Conservation (phyloP, 2,329 filamentous ascomycete species). For the Ophiocordyceps robertsii region DNA sequence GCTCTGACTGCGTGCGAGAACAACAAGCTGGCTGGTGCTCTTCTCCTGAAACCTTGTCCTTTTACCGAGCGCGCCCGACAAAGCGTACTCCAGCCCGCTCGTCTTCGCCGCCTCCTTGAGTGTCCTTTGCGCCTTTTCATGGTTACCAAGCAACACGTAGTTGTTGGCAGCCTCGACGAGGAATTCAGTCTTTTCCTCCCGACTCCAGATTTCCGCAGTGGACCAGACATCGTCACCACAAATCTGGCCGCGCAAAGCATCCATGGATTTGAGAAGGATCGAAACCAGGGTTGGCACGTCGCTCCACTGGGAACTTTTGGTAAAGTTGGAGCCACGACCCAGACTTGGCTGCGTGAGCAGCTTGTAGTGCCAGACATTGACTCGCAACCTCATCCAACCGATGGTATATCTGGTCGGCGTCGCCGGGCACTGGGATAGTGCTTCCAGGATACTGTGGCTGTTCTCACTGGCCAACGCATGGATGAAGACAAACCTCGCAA, state of each 20-base stretch:
- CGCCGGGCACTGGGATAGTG: constrained; percentile 9
- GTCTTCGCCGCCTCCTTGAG: constrained; percentile 52
- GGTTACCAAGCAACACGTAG: constrained; percentile 71
- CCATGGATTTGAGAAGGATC: constrained; percentile 28
- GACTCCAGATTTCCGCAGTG: constrained; percentile 21
- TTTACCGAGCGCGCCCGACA: constrained; percentile 81
- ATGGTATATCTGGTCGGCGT: constrained; percentile 34
- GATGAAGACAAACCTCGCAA: constrained; percentile 45
- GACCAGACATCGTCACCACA: constrained; percentile 24
- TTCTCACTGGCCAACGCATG: constrained; percentile 8
- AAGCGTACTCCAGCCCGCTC: constrained; percentile 63
- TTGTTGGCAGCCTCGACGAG: constrained; percentile 72
- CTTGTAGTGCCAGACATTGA: constrained; percentile 57
- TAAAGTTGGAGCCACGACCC: constrained; percentile 39
- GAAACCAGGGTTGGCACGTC: constrained; percentile 44
- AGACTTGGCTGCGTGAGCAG: constrained; percentile 43
- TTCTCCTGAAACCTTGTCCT: constrained; percentile 69
- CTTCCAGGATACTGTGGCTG: constrained; percentile 10
- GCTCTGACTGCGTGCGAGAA: constrained; percentile 63
- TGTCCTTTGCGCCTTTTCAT: constrained; percentile 59
- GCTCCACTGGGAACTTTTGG: constrained; percentile 43
- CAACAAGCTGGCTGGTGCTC: constrained; percentile 76
- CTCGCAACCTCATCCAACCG: constrained; percentile 53
- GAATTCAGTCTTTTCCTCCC: constrained; percentile 51
- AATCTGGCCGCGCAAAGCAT: constrained; percentile 25